Evolutionary conservation across 2,329 filamentous ascomycete species (phyloP), one percentile per base, ranked within the genome.

Genomic region (Ophiostoma triangulosporum): DNA sequence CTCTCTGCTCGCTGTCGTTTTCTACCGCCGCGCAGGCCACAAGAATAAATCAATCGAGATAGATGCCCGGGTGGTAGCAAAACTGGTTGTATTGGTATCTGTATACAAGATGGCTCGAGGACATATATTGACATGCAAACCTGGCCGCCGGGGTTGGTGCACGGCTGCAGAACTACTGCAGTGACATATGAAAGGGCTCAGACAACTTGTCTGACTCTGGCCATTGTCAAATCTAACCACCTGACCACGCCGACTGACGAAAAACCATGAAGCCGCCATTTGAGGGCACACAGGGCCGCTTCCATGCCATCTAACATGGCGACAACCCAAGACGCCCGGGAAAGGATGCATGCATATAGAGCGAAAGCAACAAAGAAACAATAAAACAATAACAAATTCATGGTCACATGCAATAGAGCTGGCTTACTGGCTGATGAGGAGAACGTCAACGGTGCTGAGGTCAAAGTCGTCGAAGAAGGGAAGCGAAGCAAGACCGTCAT

Each of bases 401-500:
- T n/a, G n/a, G n/a, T 20, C 27, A 20, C 27, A 36, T 8, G 26
- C 15, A 31, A 20, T 17, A 33, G 32, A 56, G 22, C 24, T 40
- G 64, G 83, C 90, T 86, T 94, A 97, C 93, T 98, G 93, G 82
- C 89, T 97, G 64, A 98, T 95, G 60, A 98, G 76, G 53, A 98
- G 85, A 62, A 98, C 86, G 67, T 98, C 93, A 60, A 98, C 90
- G 1, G 88, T 95, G 70, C 91, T 96, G 20, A 98, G 76, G 65
- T 98, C 93, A 69, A 97, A 98, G 64, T 97, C 90, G 67, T 98
- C 93, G 69, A 96, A 98, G 72, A 96, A 98, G 0, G 93, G 93
- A 50, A 98, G 81, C 9, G 88, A 86, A 3, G 90, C 88, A 57
- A 97, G 82, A 35, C 93, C 93, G 64, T 97, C 90, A 68, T 96